Base-by-base conservation (phyloP, 495 filamentous ascomycete species). In the Jackrogersella minutella region DNA sequence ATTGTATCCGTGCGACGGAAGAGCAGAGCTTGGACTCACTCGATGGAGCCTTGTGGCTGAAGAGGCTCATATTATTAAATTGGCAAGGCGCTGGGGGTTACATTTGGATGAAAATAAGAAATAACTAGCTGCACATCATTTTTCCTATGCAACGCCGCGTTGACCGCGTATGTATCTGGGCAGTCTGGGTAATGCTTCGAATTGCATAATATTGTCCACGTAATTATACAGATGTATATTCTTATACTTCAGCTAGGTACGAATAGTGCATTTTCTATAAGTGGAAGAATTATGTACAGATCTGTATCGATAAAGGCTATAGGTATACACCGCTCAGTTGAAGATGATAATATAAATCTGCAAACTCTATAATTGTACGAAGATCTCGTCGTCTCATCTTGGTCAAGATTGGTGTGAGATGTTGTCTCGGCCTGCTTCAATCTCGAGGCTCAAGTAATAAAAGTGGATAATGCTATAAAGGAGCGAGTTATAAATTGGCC, bases 11-110 rank as follows among this genome's bases (percentile, higher is more conserved):
- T 58, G 53, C 43, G 40, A 21, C 17, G 40, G 17, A 50, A 57
- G 39, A 22, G 13, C 14, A 40, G 26, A 39, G 49, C 19, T 55
- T 37, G 50, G n/a, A n/a, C n/a, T n/a, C 51, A 24, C 34, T 61
- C 16, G 41, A 53, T 44, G 28, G 14, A 41, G 33, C 51, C 49
- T 41, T 58, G 65, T 62, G 46, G 47, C 66, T 56, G 59, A 59
- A 60, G 66, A 69, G 56, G 66, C 66, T 69, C 61, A 63, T 64
- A 28, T 34, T 64, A 69, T 64, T 61, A 21, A 30, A 41, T 50
- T 16, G 39, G 14, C 54, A 30, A 26, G 26, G 24, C 6, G 8
- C 24, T 26, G 44, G 26, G 44, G 26, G 44, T 49, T 9, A 34
- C 33, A 47, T 36, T 34, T 39, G 53, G 34, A 41, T 43, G 33